These are phyloP conservation scores for Ustilago loliicola DNA, from an alignment of 1,284 basidiomycete genomes.

Conservation along the genomic window DNA sequence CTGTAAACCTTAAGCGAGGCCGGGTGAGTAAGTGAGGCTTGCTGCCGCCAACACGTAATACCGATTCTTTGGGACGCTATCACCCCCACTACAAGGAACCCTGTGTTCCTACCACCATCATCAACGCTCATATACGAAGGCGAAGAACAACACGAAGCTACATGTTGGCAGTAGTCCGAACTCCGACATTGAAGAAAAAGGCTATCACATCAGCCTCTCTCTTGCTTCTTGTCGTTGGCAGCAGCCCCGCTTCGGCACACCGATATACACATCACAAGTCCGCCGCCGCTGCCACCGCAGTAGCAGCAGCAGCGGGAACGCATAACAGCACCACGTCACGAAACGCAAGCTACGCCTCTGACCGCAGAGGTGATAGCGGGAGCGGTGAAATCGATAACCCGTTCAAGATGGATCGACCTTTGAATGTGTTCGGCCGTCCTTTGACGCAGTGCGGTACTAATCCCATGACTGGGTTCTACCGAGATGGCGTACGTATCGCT, in stretches of 20 bases:
- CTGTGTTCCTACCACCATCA: not conserved
- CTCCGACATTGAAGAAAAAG: constrained; percentile 9
- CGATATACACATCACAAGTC: constrained; percentile 27
- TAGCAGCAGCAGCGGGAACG: constrained; percentile 12
- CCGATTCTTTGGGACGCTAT: not conserved
- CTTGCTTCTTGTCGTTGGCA: constrained; percentile 20
- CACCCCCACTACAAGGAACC: not conserved
- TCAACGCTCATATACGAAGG: not conserved
- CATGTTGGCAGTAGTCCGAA: constrained; percentile 25
- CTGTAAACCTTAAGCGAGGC: not conserved
- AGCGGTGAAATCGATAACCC: constrained; percentile 22
- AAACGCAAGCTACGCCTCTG: constrained; percentile 38
- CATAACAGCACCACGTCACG: constrained; percentile 18
- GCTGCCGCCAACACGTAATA: not conserved
- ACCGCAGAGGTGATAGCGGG: not conserved
- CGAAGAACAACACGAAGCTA: not conserved
- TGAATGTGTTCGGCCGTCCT: constrained; percentile 54
- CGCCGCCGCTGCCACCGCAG: not conserved
- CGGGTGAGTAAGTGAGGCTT: constrained; percentile 9
- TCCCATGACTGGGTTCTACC: constrained; percentile 59
- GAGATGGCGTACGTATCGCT: constrained; percentile 48
- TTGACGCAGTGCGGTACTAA: constrained; percentile 51
- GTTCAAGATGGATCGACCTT: constrained; percentile 53
- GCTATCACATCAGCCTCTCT: constrained; percentile 12
- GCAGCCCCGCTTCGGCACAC: constrained; percentile 6